phyloP scores from a whole-genome alignment of 2,329 filamentous ascomycete genomes.

The Nectriaceae sp. region DNA sequence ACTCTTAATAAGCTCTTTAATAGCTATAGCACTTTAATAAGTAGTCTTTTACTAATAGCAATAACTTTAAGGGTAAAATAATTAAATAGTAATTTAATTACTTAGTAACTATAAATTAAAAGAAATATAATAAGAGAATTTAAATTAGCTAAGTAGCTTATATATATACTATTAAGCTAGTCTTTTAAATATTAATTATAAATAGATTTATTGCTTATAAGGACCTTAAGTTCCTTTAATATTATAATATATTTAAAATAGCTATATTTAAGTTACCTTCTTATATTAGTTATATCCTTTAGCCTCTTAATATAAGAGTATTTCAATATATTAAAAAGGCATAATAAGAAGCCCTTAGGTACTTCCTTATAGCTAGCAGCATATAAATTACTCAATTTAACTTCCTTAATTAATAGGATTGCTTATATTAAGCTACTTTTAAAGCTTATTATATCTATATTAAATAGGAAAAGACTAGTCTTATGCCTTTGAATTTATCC shows the following conservation, averaged over 20 bases:
- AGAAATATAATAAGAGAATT: neutral
- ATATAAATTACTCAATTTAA: neutral
- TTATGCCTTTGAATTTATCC: neutral
- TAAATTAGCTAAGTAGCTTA: neutral
- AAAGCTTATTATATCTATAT: neutral
- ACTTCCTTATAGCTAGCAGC: neutral
- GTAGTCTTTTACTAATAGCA: neutral
- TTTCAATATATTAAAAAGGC: neutral
- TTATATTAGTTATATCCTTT: neutral
- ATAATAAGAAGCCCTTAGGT: neutral
- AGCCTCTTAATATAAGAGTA: neutral
- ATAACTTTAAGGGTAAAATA: neutral
- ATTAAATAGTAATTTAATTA: neutral
- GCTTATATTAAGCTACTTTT: neutral
- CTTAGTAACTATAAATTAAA: neutral
- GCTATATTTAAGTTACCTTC: neutral
- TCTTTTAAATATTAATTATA: neutral
- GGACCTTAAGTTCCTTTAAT: neutral
- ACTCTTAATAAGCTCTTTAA: neutral
- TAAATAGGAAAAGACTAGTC: neutral
- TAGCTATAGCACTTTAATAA: neutral
- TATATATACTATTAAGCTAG: neutral
- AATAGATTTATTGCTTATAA: neutral
- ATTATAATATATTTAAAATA: neutral
- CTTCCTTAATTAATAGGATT: neutral